Evolutionary conservation across 805 yeast genomes (phyloP).

Genomic region (Helenozyma rhizophorensis): DNA sequence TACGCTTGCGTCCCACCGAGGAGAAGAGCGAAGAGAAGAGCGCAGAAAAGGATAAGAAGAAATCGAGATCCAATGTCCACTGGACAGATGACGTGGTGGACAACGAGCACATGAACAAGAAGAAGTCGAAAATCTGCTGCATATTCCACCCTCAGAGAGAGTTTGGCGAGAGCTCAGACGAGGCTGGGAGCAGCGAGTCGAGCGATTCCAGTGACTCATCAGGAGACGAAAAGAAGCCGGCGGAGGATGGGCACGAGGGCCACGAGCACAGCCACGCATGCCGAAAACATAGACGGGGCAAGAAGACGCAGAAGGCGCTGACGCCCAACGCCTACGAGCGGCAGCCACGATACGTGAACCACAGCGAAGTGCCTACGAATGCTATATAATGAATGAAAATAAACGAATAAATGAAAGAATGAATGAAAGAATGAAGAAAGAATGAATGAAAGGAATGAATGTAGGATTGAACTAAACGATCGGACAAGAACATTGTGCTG

Average conservation of each 20-base stretch:
- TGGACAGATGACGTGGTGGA: conserved; percentile 89
- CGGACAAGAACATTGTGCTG: too few species aligned
- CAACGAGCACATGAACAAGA: conserved; percentile 83
- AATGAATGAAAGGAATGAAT: too few species aligned
- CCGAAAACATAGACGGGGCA: conserved; percentile 22
- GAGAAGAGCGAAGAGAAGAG: conserved; percentile 3
- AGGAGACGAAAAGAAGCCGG: conserved; percentile 18
- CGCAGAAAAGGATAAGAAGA: conserved; percentile 10
- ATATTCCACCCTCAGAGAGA: conserved; percentile 74
- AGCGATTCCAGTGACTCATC: conserved; percentile 32
- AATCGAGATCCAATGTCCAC: conserved; percentile 52
- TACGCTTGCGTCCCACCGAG: conserved; percentile 15
- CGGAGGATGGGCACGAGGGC: conserved; percentile 7
- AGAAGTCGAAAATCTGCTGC: conserved; percentile 88
- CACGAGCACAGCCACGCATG: conserved; percentile 8
- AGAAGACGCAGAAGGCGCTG: conserved; percentile 12
- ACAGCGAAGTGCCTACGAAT: conserved; percentile 10
- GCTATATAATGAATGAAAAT: conserved; percentile 5
- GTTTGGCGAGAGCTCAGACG: conserved; percentile 43
- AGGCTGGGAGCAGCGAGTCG: conserved; percentile 13
- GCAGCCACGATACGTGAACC: conserved; percentile 54
- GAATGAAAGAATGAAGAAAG: too few species aligned
- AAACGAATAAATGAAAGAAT: too few species aligned
- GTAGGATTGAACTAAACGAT: too few species aligned
- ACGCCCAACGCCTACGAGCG: conserved; percentile 84